A percentile compares a stretch with the other conserved stretches of the same genome.
Conservation (phyloP, 2,329 filamentous ascomycete species). For the Canariomyces notabilis region DNA sequence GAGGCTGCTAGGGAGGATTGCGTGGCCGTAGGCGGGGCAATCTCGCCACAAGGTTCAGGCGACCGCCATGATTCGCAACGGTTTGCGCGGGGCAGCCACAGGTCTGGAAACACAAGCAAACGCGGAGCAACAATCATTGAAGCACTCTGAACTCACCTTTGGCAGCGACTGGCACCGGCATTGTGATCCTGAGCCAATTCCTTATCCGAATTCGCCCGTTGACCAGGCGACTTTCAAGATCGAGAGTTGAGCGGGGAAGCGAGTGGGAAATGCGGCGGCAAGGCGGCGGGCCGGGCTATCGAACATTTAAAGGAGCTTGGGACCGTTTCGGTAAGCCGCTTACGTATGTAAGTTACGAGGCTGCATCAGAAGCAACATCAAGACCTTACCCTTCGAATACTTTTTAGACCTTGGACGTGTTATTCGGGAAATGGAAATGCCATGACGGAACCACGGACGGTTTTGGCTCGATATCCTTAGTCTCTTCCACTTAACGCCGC, state of each 20-base stretch:
- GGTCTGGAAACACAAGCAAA: slow-evolving; percentile 7
- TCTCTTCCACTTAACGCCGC: too few relatives aligned
- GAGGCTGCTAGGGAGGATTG: slow-evolving; percentile 14
- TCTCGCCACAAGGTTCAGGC: slow-evolving; percentile 20
- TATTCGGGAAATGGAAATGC: too few relatives aligned
- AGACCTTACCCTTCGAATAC: too few relatives aligned
- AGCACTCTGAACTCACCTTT: slow-evolving; percentile 22
- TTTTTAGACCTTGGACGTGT: too few relatives aligned
- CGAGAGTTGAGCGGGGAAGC: slow-evolving; percentile 1
- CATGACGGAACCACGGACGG: too few relatives aligned
- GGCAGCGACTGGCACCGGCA: slow-evolving; percentile 24
- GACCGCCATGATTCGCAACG: slow-evolving; percentile 13
- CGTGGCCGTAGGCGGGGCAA: slow-evolving; percentile 15
- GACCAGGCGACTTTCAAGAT: slow-evolving; percentile 2
- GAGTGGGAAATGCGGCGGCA: background rate
- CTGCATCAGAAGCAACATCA: too few relatives aligned
- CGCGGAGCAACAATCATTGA: slow-evolving; percentile 1
- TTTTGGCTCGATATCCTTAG: too few relatives aligned
- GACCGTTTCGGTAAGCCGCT: too few relatives aligned
- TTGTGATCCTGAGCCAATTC: slow-evolving; percentile 10
- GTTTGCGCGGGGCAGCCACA: slow-evolving; percentile 12
- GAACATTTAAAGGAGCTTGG: too few relatives aligned
- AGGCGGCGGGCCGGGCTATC: background rate
- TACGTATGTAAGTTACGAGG: too few relatives aligned
- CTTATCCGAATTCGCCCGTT: slow-evolving; percentile 2